Conservation (phyloP, 441 rosid species). For the Gossypium davidsonii region DNA sequence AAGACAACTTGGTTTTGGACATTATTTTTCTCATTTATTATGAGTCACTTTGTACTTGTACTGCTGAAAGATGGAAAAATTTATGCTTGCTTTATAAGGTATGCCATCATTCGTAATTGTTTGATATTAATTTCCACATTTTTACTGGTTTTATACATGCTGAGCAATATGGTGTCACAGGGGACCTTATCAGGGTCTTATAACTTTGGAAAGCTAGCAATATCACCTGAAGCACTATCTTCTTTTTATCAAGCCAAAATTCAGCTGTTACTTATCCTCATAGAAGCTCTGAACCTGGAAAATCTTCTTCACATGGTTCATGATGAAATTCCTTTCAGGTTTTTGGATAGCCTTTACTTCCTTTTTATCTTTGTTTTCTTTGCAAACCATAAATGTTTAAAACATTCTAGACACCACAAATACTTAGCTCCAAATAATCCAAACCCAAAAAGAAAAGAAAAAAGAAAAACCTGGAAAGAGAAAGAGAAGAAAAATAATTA, state of each 20-base stretch:
- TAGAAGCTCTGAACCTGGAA: slow-evolving; percentile 78
- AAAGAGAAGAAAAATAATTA: background rate
- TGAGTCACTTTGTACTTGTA: slow-evolving; percentile 72
- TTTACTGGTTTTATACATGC: slow-evolving; percentile 16
- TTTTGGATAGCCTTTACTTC: slow-evolving; percentile 15
- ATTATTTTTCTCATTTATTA: slow-evolving; percentile 77
- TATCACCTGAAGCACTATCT: slow-evolving; percentile 65
- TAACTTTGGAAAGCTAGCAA: slow-evolving; percentile 61
- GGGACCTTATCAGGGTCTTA: slow-evolving; percentile 63
- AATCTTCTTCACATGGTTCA: slow-evolving; percentile 87
- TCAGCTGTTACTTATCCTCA: slow-evolving; percentile 75
- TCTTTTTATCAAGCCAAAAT: slow-evolving; percentile 59
- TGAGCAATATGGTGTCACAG: slow-evolving; percentile 36
- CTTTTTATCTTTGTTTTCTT: background rate
- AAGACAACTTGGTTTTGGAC: slow-evolving; percentile 79
- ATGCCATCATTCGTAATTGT: slow-evolving; percentile 22
- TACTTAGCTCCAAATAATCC: background rate
- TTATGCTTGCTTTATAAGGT: slow-evolving; percentile 77
- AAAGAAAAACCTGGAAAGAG: background rate
- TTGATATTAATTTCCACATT: slow-evolving; percentile 12
- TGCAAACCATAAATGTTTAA: background rate
- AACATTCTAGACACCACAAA: slow-evolving; percentile 4
- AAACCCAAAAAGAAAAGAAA: background rate
- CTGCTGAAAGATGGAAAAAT: slow-evolving; percentile 74
- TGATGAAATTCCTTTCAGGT: slow-evolving; percentile 86